These are phyloP conservation scores for Phytopythium aichiense DNA, from an alignment of 352 stramenopile species.

Conservation along the genomic window DNA sequence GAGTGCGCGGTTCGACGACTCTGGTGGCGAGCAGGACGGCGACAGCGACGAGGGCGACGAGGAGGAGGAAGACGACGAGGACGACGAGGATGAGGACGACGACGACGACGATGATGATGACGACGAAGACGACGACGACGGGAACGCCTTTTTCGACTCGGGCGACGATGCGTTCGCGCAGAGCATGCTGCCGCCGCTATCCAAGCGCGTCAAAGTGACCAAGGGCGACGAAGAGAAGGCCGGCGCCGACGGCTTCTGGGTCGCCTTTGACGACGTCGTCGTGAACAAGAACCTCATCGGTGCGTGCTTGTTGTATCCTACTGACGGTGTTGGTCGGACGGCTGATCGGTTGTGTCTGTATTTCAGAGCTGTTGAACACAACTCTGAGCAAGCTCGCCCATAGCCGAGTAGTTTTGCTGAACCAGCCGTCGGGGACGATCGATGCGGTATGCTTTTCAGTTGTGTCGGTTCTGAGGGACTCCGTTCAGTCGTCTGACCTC, in stretches of 20 bases:
- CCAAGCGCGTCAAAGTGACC: constrained; percentile 52
- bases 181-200: constrained; percentile 21
- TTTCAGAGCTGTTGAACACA: constrained; percentile 66
- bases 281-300: constrained; percentile 75
- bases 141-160: constrained; percentile 51
- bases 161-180: constrained; percentile 41
- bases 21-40: constrained; percentile 6
- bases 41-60: constrained; percentile 9
- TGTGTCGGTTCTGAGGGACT: background rate
- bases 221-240: constrained; percentile 13
- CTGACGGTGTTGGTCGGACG: background rate
- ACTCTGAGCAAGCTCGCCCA: constrained; percentile 61
- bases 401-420: constrained; percentile 45
- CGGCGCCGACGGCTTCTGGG: constrained; percentile 55
- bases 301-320: constrained; percentile 10
- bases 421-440: constrained; percentile 34
- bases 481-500: background rate
- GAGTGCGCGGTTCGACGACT: constrained; percentile 8
- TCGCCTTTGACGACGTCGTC: constrained; percentile 54
- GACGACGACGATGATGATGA: constrained; percentile 46
- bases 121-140: constrained; percentile 39
- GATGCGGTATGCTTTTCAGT: constrained; percentile 22
- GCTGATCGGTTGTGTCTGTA: background rate
- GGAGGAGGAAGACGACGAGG: constrained; percentile 29
- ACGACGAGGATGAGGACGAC: constrained; percentile 34